Base-by-base conservation (phyloP, 2,329 filamentous ascomycete genomes). In the Talaromyces sp. region DNA sequence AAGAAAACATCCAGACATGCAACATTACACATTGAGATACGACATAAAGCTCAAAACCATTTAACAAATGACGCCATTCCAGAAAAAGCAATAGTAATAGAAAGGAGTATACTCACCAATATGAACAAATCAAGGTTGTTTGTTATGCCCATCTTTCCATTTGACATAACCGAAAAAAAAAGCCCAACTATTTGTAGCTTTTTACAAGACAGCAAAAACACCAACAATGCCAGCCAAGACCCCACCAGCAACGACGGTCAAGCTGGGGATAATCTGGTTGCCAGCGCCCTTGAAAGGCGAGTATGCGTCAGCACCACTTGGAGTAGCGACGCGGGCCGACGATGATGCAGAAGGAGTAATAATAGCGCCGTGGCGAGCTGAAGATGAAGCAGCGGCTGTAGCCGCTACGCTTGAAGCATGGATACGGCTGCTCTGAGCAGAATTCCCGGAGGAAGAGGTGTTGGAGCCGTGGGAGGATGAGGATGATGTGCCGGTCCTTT, bases 261-360 rank as follows among this genome's bases (percentile, higher is more conserved):
- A 37, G 45, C 57, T 56, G 2, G 57, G 57, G 4, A 59, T 17
- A 6, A 52, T 15, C 21, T 59, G 57, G 28, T 13, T 48, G 22
- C 57, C 57, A 5, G 57, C 53, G n/a, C 57, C 57, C 37, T 22
- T 35, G 53, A 59, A 59, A 4, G 53, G n/a, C n/a, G 37, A 21
- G 33, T 39, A 59, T 1, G 57, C 43, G 41, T 55, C 52, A 31
- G 57, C 57, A 19, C 43, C 57, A 21, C 36, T 59, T 8, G 57
- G 57, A 2, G 5, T 43, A 7, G 57, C 41, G 13, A 31, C 31
- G 11, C 41, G 40, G 25, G 19, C 15, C 6, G 22, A 33, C 1
- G 57, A 52, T 11, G 43, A 39, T 9, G 45, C 8, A n/a, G 43
- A 10, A 6, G 57, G 45, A 8, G 57, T 52, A 0, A 28, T 22